Evolutionary conservation across 176 grass and related monocot species (phyloP), one percentile per base, ranked within the genome.

Genomic region (Raddia distichophylla): DNA sequence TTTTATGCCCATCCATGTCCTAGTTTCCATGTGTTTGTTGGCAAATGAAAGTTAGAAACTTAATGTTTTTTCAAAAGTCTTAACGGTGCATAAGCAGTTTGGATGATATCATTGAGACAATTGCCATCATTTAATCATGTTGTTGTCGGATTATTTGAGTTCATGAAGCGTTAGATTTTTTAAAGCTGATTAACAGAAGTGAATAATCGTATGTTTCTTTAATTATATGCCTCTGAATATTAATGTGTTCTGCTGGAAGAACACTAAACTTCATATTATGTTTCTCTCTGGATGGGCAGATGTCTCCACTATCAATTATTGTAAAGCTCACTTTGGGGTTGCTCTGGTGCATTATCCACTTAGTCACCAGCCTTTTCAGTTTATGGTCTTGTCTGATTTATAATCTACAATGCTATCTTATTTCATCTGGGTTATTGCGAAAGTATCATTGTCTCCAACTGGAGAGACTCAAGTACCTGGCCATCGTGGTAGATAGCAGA

Each of bases 401-500:
- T 40, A 76, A 77, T 62, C 74, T 95, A 32, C 75, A 90, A 73
- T 93, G 75, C 75, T 91, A 69, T 74, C 72, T 93, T 60, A 91
- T 98, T 81, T 93, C 86, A 68, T 84, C 72, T 90, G 84, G 92
- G 27, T 60, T 98, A 33, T 75, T 93, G 58, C 22, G 55, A 18
- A 95, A 90, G 76, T 95, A 93, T 75, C 57, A 15, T 67, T 87
- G 91, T 82, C 79, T 98, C 64, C 69, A 86, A 7, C 77, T 93
- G 49, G 78, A 75, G 18, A 85, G 64, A 62, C 87, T 98, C 27
- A 83, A 71, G 42, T 75, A 79, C 63, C 85, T 98, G 53, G 96
- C 93, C 60, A 71, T 98, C 66, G 90, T 98, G 57, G 75, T 98
- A 73, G 96, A 95, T 78, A 98, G 93, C 77, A 90, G 83, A 86